Base-by-base conservation (phyloP, 176 grass and related monocot species). In the Stipa capillata region DNA sequence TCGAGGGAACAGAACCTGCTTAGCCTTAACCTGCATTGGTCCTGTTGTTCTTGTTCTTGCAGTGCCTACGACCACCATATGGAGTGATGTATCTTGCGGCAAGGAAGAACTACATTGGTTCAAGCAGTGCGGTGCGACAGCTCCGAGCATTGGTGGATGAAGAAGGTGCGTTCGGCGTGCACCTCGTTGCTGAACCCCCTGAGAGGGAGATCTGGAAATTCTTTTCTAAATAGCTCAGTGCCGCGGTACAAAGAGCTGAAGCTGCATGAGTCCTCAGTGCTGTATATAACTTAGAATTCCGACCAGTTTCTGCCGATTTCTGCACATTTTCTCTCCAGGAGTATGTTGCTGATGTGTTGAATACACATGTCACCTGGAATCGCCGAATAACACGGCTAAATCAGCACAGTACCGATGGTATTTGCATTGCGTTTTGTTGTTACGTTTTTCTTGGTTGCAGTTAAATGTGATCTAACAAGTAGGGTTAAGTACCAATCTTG, bases 121-220 rank as follows among this genome's bases (percentile, higher is more conserved):
- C 92, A 36, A 91, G 83, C 80, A 67, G 79, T 8, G 65, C 75
- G 0, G 83, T 77, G 25, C 89, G 92, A 44, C 92, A 94, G 20
- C 78, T 94, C 39, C 85, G 83, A 67, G 76, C 83, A 7, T 47
- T 94, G 15, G 83, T 91, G 59, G 92, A 94, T 27, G 89, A 94
- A 77, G 89, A 94, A 81, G 88, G 85, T 9, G 72, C 57, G 24
- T 91, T 94, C 29, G 89, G 92, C 7, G 83, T 28, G 49, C 92
- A 94, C 64, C 69, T 94, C 6, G 58, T 91, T 53, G 84, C 86
- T 6, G 92, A 94, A 61, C 73, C 84, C 16, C 69, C 76, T 0
- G 92, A 94, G 27, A 78, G 72, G 74, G 92, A 94, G 78, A 89
- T 91, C 66, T 94, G 86, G 92, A 94, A 94, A 73, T 91, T 94